Evolutionary conservation across 495 filamentous ascomycete genomes (phyloP), one percentile per base, ranked within the genome.

Genomic region (Aspergillus hancockii): DNA sequence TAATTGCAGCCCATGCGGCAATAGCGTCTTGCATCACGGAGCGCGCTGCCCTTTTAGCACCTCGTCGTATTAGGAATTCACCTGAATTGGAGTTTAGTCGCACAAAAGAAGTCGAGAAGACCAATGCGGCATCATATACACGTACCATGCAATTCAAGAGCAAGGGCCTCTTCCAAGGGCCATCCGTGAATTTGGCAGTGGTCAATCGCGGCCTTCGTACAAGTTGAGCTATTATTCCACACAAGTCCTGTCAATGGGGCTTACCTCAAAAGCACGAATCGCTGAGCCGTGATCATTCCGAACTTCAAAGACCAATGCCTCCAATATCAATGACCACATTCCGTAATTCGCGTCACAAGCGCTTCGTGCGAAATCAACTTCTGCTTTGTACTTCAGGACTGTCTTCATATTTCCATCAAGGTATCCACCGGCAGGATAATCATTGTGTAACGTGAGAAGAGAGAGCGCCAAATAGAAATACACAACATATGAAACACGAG

Each of bases 261-360:
- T 62, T 59, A 70, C 67, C 73, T 97, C 92, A 63, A 92, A 94
- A 19, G 79, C 74, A 43, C 73, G 75, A 45, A 92, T 82, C 8
- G 88, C 82, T 8, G 72, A 72, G 5, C 83, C 84, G 61, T 89
- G 83, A 54, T 88, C 75, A 38, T 80, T 80, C 28, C 74, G 77
- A 58, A 90, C 74, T 63, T 96, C 90, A 21, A 76, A 77, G 14
- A 92, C 70, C 58, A 91, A 82, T 3, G 90, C 92, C 43, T 90
- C 87, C 4, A 97, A 75, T 22, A 91, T 70, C 58, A 85, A 81
- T 4, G 87, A 85, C 89, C 90, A 94, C 63, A 86, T 80, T 23
- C 87, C 74, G 67, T 95, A 96, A 67, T 96, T 97, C 52, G 90
- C 84, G 65, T 89, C 82, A 43, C 85, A 90, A 28, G 89, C 78